These are phyloP conservation scores for Groenewaldozyma sp. DNA, from an alignment of 1,139 yeast genomes.

Conservation along the genomic window DNA sequence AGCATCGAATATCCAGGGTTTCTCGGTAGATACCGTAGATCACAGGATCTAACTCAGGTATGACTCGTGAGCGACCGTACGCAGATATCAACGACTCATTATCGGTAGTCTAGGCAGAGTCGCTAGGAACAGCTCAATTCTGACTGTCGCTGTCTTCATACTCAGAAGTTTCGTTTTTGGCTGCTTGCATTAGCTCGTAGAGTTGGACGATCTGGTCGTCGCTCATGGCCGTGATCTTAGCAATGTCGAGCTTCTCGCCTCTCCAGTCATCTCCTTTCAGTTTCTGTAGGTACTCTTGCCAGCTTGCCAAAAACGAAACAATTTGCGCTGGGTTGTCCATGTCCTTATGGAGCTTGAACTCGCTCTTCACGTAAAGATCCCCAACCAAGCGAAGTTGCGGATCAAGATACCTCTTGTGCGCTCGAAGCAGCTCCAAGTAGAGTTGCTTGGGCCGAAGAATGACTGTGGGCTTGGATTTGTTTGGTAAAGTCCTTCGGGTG, in stretches of 20 bases:
- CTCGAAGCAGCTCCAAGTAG: constrained; percentile 68
- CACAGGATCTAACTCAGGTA: too few species aligned
- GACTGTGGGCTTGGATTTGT: constrained; percentile 30
- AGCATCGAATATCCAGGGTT: too few species aligned
- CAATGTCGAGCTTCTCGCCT: constrained; percentile 53
- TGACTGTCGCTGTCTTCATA: constrained; percentile 21
- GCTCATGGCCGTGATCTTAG: constrained; percentile 69
- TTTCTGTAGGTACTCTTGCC: constrained; percentile 77
- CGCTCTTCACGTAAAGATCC: constrained; percentile 80
- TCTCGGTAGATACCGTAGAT: too few species aligned
- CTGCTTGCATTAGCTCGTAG: constrained; percentile 62
- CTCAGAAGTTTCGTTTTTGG: constrained; percentile 31
- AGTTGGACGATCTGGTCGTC: constrained; percentile 89
- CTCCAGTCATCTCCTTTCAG: constrained; percentile 75
- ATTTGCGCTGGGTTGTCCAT: constrained; percentile 88
- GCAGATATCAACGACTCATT: too few species aligned
- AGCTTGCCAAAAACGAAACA: constrained; percentile 83
- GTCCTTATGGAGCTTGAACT: constrained; percentile 75
- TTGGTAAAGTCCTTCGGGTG: constrained; percentile 7
- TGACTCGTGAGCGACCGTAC: too few species aligned
- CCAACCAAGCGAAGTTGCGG: constrained; percentile 67
- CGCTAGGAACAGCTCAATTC: too few species aligned
- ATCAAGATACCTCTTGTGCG: constrained; percentile 53
- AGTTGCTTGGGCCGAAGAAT: constrained; percentile 73
- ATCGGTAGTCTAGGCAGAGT: too few species aligned